phyloP scores from a whole-genome alignment of 139 green algal genomes.

The Chlorella sorokiniana region DNA sequence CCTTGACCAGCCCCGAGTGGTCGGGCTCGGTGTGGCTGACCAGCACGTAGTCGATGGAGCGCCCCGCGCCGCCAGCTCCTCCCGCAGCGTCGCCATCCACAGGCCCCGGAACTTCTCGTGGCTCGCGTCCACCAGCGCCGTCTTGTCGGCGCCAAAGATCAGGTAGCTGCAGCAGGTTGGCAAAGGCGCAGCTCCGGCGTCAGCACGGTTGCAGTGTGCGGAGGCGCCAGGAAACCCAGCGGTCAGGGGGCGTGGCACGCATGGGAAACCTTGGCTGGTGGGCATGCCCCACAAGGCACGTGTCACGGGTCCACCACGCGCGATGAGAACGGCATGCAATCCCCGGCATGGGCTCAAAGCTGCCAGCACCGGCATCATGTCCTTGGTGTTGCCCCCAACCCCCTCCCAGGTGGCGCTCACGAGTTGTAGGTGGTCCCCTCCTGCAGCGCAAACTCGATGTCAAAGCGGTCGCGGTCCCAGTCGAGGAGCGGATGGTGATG shows the following conservation, averaged over 20 bases:
- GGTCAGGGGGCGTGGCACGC: too few relatives aligned
- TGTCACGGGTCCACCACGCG: too few relatives aligned
- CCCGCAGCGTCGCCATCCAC: constrained; percentile 75
- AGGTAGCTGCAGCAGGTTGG: constrained; percentile 98
- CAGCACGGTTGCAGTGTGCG: too few relatives aligned
- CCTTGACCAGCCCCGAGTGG: constrained; percentile 87
- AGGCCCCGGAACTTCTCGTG: constrained; percentile 96
- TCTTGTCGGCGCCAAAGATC: constrained; percentile 89
- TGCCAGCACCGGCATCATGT: not conserved
- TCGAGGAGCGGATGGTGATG: constrained; percentile 92
- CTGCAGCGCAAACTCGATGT: constrained; percentile 92
- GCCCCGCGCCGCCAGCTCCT: constrained; percentile 50
- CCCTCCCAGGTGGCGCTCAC: not conserved
- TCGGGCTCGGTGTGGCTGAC: constrained; percentile 92
- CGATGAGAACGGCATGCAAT: too few relatives aligned
- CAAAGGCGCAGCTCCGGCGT: too few relatives aligned
- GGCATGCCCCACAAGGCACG: too few relatives aligned
- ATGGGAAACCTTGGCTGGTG: too few relatives aligned
- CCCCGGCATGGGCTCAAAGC: not conserved
- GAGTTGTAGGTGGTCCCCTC: constrained; percentile 63
- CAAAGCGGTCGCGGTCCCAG: constrained; percentile 94
- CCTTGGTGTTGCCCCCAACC: not conserved
- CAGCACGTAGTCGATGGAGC: constrained; percentile 87
- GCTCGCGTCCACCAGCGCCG: constrained; percentile 88
- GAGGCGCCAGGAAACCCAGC: too few relatives aligned